Base-by-base conservation (phyloP, 1,139 yeast species). In the Saccharomyces hybrid region DNA sequence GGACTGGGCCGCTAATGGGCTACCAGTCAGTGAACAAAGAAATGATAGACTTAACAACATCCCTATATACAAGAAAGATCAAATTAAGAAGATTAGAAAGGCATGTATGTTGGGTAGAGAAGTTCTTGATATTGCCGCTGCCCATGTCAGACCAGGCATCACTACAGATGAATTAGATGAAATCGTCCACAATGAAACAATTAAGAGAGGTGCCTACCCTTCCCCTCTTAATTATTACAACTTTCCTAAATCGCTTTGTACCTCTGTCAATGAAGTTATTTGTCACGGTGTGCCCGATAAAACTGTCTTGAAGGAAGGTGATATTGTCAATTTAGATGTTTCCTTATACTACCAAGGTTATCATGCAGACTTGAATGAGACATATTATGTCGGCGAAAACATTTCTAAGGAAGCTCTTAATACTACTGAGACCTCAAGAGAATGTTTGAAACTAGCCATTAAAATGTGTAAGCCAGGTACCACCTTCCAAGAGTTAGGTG, bases 241-340 rank as follows among this genome's bases (percentile, higher is more conserved):
- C 71, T 95, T 83, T 74, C 98, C 99, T 46, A 91, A 90, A 70
- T 84, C 95, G 32, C 80, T 89, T 49, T 95, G 99, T 73, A 89
- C 97, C 1, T 89, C 97, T 5, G 84, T 95, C 47, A 91, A 95
- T 71, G 99, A 93, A 74, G 84, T 90, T 56, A 88, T 93, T 58
- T 93, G 99, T 70, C 99, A 93, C 71, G 99, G 99, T 61, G 88
- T 93, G 56, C 99, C 99, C 27, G 99, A 95, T 71, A 79, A 87
- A 73, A 81, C 91, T 54, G 83, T 82, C 46, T 77, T 95, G 59
- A 74, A 88, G 69, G 98, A 93, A 64, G 99, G 99, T 53, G 99
- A 95, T 69, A 93, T 95, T 61, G 78, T 95, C 60, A 95, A 95
- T 69, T 75, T 95, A 61, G 99, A 95, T 69, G 89, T 95, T 51